Evolutionary conservation across 345 rosid genomes (phyloP).

Genomic region (Eucalyptus polybractea): DNA sequence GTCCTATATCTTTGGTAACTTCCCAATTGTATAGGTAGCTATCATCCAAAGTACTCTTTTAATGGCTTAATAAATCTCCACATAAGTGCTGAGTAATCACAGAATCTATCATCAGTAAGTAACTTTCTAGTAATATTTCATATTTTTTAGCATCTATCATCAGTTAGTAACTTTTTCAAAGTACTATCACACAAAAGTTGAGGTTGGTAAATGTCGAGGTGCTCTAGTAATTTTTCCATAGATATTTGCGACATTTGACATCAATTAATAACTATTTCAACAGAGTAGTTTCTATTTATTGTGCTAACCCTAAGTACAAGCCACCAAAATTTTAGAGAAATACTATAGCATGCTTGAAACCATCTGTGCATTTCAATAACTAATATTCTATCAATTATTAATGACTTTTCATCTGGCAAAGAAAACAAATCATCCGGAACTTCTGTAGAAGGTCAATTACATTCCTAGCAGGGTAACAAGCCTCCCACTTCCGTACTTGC

Average conservation of each 20-base stretch:
- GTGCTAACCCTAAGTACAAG: background rate
- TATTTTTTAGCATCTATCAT: background rate
- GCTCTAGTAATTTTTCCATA: background rate
- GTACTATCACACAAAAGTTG: background rate
- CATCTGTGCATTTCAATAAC: background rate
- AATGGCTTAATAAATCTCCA: background rate
- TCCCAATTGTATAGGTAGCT: background rate
- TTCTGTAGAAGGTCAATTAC: background rate
- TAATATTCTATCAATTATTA: background rate
- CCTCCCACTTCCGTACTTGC: background rate
- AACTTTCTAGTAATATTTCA: background rate
- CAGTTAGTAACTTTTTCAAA: background rate
- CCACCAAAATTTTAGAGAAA: background rate
- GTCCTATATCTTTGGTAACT: background rate
- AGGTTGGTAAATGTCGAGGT: background rate
- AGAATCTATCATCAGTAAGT: background rate
- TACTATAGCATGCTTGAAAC: background rate
- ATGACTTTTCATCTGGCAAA: background rate
- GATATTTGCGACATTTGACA: background rate
- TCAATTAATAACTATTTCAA: background rate
- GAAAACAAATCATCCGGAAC: background rate
- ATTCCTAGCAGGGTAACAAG: background rate
- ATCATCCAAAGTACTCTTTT: background rate
- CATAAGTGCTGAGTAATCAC: background rate
- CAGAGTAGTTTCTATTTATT: background rate